phyloP scores from a whole-genome alignment of 495 filamentous ascomycete genomes.

The Evernia prunastri region DNA sequence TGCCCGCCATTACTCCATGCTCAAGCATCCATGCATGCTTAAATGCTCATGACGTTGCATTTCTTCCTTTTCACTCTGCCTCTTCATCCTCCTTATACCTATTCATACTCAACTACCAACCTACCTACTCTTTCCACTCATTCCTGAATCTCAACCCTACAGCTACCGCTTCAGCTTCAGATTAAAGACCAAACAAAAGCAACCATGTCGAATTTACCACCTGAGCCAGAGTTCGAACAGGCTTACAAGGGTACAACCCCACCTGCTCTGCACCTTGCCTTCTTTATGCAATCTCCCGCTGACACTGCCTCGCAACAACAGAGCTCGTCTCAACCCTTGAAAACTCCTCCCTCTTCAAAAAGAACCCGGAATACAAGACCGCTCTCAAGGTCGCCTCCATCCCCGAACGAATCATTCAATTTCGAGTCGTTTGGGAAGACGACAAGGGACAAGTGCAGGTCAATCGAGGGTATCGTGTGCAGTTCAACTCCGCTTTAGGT shows the following conservation, averaged over 20 bases:
- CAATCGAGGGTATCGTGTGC: constrained; percentile 94
- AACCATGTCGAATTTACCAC: constrained; percentile 75
- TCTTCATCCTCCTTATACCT: neutral
- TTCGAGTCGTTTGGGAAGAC: constrained; percentile 95
- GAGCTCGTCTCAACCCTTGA: constrained; percentile 93
- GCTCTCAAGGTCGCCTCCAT: constrained; percentile 83
- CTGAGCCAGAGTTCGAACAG: constrained; percentile 98
- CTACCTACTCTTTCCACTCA: neutral
- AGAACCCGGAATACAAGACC: constrained; percentile 88
- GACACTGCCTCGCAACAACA: constrained; percentile 31
- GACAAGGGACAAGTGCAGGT: constrained; percentile 84
- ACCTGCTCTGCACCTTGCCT: neutral
- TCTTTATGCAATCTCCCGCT: neutral
- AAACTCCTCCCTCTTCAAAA: constrained; percentile 84
- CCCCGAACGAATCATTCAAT: constrained; percentile 94
- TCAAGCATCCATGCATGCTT: neutral
- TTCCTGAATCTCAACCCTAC: neutral
- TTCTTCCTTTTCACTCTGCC: neutral
- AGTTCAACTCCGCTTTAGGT: constrained; percentile 97
- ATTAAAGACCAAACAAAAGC: neutral
- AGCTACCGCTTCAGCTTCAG: too few relatives aligned
- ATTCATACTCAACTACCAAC: neutral
- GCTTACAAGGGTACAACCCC: constrained; percentile 77
- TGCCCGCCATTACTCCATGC: too few relatives aligned
- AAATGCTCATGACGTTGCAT: neutral